Conservation (phyloP, 2,329 filamentous ascomycete species). For the Aspergillus carbonarius region DNA sequence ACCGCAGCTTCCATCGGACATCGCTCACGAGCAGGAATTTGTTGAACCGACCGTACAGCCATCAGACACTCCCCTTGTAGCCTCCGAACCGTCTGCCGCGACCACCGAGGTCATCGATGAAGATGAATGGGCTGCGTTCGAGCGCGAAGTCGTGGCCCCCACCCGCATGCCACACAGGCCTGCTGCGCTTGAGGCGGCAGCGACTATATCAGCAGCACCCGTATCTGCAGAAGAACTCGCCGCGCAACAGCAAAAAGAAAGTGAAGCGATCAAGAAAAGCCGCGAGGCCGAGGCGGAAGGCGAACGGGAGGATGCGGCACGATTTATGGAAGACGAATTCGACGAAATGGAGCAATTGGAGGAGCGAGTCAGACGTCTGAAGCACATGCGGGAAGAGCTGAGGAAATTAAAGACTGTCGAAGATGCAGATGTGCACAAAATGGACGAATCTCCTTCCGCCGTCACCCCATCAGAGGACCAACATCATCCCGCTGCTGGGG, state of each 20-base stretch:
- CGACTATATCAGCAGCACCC: conserved; percentile 68
- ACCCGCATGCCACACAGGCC: conserved; percentile 34
- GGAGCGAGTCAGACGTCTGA: conserved; percentile 65
- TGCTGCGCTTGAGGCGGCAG: conserved; percentile 42
- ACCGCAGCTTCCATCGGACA: conserved; percentile 20
- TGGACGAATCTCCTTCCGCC: conserved; percentile 28
- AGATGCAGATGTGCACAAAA: conserved; percentile 24
- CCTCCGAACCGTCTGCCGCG: conserved; percentile 10
- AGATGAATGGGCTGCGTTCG: conserved; percentile 82
- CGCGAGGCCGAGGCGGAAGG: conserved; percentile 61
- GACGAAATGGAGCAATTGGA: conserved; percentile 81
- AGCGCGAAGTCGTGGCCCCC: conserved; percentile 69
- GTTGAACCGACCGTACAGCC: conserved; percentile 6
- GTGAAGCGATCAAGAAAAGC: conserved; percentile 40
- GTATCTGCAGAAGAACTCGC: conserved; percentile 64
- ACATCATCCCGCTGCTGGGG: conserved; percentile 40
- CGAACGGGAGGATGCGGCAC: conserved; percentile 72
- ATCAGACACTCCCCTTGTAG: conserved; percentile 8
- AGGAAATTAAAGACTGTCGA: conserved; percentile 42
- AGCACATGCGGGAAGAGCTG: conserved; percentile 69
- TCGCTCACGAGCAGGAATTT: conserved; percentile 14
- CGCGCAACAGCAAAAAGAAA: conserved; percentile 51
- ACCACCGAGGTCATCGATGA: conserved; percentile 58
- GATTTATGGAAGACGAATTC: conserved; percentile 73
- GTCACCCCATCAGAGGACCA: conserved; percentile 26